These are phyloP conservation scores for Sporothrix euskadiensis DNA, from an alignment of 2,329 filamentous ascomycete genomes.

Conservation along the genomic window DNA sequence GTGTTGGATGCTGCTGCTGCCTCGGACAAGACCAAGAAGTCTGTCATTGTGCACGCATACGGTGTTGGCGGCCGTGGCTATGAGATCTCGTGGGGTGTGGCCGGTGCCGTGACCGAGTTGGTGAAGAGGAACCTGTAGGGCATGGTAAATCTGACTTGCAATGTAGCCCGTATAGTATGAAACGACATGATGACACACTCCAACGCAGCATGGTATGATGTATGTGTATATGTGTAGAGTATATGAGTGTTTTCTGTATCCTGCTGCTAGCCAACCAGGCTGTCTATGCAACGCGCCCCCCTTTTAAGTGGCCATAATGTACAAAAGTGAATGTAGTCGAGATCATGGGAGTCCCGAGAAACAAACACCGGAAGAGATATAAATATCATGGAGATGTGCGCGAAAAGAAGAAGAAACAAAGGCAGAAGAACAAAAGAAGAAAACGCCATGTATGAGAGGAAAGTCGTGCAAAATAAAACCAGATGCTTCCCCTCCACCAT, in stretches of 20 bases:
- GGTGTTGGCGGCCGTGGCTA: conserved; percentile 62
- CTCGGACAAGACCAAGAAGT: background rate
- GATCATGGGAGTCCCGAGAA: background rate
- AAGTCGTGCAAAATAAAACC: background rate
- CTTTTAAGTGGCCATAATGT: conserved; percentile 18
- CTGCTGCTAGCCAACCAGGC: background rate
- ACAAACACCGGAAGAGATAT: background rate
- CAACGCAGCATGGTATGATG: background rate
- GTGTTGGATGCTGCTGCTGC: conserved; percentile 19
- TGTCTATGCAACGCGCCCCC: conserved; percentile 14
- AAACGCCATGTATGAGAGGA: conserved; percentile 25
- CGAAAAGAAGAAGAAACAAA: background rate
- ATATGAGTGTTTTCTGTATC: conserved; percentile 21
- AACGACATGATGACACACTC: background rate
- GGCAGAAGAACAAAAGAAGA: background rate
- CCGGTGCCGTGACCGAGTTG: conserved; percentile 49
- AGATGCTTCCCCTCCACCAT: conserved; percentile 5
- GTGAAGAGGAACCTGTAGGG: conserved; percentile 35
- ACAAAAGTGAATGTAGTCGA: background rate
- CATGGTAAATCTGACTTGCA: background rate
- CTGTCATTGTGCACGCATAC: conserved; percentile 55
- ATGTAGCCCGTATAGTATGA: background rate
- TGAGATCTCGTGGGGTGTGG: conserved; percentile 62
- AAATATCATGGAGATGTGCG: conserved; percentile 21
- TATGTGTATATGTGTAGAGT: conserved; percentile 4